Evolutionary conservation across 2,329 filamentous ascomycete genomes (phyloP).

Genomic region (Aspergillus sp.): DNA sequence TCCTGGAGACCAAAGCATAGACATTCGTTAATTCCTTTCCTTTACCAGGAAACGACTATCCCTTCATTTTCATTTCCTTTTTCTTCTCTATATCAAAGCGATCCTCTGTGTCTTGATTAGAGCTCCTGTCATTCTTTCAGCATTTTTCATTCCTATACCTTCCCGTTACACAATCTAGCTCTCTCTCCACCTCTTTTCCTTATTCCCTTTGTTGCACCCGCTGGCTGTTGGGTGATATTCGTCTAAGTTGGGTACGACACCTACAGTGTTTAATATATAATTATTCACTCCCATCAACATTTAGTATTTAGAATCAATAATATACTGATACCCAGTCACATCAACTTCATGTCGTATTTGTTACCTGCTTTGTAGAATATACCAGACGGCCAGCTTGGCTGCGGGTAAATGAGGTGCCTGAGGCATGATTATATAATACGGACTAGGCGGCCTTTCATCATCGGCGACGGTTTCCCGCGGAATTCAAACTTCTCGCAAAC

Average conservation of each 20-base stretch:
- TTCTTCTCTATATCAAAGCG: not conserved
- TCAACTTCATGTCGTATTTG: not conserved
- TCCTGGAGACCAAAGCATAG: constrained; percentile 34
- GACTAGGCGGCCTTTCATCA: constrained; percentile 7
- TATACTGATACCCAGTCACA: constrained; percentile 13
- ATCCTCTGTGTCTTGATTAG: not conserved
- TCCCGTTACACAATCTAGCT: not conserved
- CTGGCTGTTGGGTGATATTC: not conserved
- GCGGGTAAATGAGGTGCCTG: not conserved
- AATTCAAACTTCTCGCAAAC: constrained; percentile 20
- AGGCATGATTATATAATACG: not conserved
- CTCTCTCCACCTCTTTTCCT: not conserved
- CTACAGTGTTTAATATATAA: constrained; percentile 18
- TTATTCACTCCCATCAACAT: constrained; percentile 3
- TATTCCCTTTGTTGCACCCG: not conserved
- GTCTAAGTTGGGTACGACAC: not conserved
- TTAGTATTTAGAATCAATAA: not conserved
- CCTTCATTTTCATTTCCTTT: not conserved
- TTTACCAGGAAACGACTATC: not conserved
- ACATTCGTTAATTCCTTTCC: not conserved
- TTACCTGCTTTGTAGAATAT: not conserved
- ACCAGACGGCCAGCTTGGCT: not conserved
- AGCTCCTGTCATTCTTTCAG: not conserved
- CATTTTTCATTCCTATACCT: not conserved
- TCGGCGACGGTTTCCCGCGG: constrained; percentile 28